phyloP scores from a whole-genome alignment of 73 alveolate species.

The Blepharisma stoltei region DNA sequence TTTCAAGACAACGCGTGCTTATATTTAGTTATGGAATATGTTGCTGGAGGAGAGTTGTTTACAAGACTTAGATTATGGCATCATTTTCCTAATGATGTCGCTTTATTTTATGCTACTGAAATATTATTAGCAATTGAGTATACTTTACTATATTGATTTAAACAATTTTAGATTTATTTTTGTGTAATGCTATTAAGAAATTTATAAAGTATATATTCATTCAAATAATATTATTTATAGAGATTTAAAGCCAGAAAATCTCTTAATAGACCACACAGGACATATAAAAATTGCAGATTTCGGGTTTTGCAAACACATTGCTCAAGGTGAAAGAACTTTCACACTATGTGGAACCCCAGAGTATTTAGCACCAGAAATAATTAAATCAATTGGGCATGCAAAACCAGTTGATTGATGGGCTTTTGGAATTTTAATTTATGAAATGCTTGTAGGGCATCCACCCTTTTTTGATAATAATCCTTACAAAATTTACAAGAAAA shows the following conservation, averaged over 20 bases:
- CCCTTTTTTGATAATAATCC: conserved; percentile 49
- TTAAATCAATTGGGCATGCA: conserved; percentile 48
- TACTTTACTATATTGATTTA: too few relatives aligned
- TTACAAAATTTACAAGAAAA: neutral
- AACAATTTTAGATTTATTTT: too few relatives aligned
- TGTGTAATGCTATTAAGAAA: too few relatives aligned
- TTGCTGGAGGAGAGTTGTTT: conserved; percentile 87
- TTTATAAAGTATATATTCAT: too few relatives aligned
- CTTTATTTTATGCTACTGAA: conserved; percentile 75
- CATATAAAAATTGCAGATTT: neutral
- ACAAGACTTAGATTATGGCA: conserved; percentile 80
- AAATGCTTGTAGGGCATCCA: conserved; percentile 57
- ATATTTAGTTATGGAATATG: conserved; percentile 82
- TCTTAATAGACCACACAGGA: neutral
- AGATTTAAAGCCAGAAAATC: neutral
- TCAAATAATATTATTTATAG: neutral
- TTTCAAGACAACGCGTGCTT: conserved; percentile 73
- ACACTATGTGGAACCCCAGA: conserved; percentile 39
- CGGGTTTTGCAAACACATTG: neutral
- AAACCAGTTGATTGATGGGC: conserved; percentile 61
- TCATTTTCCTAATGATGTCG: conserved; percentile 87
- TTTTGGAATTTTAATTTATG: conserved; percentile 46
- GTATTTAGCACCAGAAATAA: conserved; percentile 33
- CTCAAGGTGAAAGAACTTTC: neutral
- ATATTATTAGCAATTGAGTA: conserved; percentile 72